Evolutionary conservation across 371 early-diverging fungal species (phyloP), one percentile per base, ranked within the genome.

Genomic region (Circinella minor): DNA sequence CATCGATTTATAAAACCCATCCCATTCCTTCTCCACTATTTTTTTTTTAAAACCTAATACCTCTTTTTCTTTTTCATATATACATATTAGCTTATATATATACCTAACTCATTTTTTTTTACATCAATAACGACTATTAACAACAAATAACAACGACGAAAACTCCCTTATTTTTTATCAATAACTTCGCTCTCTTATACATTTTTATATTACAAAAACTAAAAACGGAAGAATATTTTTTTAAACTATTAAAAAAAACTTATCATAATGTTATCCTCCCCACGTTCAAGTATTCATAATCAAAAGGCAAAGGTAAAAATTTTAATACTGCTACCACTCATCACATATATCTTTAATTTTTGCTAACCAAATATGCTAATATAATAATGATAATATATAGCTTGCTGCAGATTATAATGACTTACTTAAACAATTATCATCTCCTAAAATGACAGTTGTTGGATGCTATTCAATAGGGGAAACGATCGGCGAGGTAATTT

Each of bases 371-470:
- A 7, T 15, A 11, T 55, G 55, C 43, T 55, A 37, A 43, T 43
- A 43, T 43, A 38, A 47, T 11, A 47, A 47, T 47, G 47, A 1
- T 5, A 36, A 6, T 14, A 55, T 37, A 6, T 13, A 75, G 75
- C 68, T 75, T 60, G 75, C 75, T 20, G 75, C 75, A n/a, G 75
- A 75, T 64, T 75, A 75, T 39, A 75, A 75, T 69, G 75, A 75
- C 49, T 54, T 75, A 37, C 71, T 75, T 51, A 71, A 71, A 67
- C 68, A 75, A 63, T 54, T 75, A 7, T 71, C 75, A 20, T 69
- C 71, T 17, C 75, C 65, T 46, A 68, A 75, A 62, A 75, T 75
- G 65, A 71, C 66, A 37, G 65, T 68, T 15, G 71, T 75, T 57
- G 75, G 75, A 27, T 71, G 71, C 43, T 75, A 75, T 47, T 66